Conservation (phyloP, 2,329 filamentous ascomycete genomes). For the Capronia coronata region DNA sequence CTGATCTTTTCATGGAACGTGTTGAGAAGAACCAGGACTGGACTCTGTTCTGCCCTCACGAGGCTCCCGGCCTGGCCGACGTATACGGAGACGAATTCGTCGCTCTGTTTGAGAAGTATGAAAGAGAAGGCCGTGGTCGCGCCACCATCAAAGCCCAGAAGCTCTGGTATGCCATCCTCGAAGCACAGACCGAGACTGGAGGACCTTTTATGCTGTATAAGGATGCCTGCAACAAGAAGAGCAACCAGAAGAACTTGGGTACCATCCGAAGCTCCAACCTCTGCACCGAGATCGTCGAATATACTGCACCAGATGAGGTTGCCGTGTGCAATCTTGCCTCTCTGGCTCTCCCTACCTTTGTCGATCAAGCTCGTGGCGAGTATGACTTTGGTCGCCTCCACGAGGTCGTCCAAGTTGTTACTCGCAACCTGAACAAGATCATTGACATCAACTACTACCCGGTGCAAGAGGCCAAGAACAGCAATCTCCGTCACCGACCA, state of each 20-base stretch:
- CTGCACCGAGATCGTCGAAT: slow-evolving; percentile 98
- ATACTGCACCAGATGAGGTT: slow-evolving; percentile 93
- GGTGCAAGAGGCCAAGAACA: slow-evolving; percentile 86
- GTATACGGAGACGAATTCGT: slow-evolving; percentile 98
- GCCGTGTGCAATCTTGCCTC: slow-evolving; percentile 98
- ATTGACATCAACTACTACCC: slow-evolving; percentile 98
- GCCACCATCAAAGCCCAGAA: slow-evolving; percentile 95
- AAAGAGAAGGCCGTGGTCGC: slow-evolving; percentile 77
- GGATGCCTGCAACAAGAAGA: slow-evolving; percentile 96
- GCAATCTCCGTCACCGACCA: slow-evolving; percentile 94
- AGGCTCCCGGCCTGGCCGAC: slow-evolving; percentile 89
- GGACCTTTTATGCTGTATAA: slow-evolving; percentile 99
- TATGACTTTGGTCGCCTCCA: slow-evolving; percentile 98
- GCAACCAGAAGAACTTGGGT: slow-evolving; percentile 99
- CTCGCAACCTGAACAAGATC: slow-evolving; percentile 95
- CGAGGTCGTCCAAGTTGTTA: slow-evolving; percentile 84
- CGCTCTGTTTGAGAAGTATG: slow-evolving; percentile 83
- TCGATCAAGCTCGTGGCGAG: slow-evolving; percentile 73
- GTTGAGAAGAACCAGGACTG: slow-evolving; percentile 94
- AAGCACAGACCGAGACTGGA: slow-evolving; percentile 97
- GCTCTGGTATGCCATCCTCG: slow-evolving; percentile 97
- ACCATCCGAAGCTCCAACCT: slow-evolving; percentile 98
- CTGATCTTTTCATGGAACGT: slow-evolving; percentile 99
- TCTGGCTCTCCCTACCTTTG: slow-evolving; percentile 80
- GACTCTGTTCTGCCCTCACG: slow-evolving; percentile 97